Conservation (phyloP, 495 filamentous ascomycete species). For the Penicillium canescens region DNA sequence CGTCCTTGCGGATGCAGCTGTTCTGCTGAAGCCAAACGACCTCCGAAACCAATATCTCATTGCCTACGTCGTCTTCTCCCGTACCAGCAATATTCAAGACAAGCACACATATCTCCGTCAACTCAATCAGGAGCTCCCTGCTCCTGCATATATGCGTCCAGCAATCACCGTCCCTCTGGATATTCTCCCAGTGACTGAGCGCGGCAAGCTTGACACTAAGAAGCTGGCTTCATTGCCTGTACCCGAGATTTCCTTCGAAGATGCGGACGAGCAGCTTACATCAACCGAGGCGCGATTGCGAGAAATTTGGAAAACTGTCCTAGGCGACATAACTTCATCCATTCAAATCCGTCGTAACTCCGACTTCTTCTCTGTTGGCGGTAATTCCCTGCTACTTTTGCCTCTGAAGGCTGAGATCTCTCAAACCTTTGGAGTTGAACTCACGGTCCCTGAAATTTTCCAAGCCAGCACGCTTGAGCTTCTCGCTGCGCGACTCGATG, state of each 20-base stretch:
- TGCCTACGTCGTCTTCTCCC: neutral
- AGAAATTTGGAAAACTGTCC: neutral
- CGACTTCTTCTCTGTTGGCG: neutral
- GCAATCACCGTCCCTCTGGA: neutral
- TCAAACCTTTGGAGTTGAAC: neutral
- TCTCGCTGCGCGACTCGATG: too few species aligned
- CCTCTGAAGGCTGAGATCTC: neutral
- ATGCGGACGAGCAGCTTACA: neutral
- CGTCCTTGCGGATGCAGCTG: neutral
- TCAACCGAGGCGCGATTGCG: neutral
- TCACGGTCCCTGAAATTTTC: neutral
- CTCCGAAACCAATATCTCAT: neutral
- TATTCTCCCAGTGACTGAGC: neutral
- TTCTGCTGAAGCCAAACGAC: too few species aligned
- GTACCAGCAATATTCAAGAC: neutral
- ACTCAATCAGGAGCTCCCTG: neutral
- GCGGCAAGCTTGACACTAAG: neutral
- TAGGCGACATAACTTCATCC: neutral
- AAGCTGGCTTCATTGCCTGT: neutral
- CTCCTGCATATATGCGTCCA: neutral
- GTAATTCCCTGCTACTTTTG: neutral
- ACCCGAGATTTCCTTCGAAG: neutral
- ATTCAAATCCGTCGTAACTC: neutral
- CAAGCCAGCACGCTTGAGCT: neutral
- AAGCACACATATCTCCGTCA: neutral